Conservation (phyloP, 805 yeast genomes). For the Saccharomycopsis selenospora region DNA sequence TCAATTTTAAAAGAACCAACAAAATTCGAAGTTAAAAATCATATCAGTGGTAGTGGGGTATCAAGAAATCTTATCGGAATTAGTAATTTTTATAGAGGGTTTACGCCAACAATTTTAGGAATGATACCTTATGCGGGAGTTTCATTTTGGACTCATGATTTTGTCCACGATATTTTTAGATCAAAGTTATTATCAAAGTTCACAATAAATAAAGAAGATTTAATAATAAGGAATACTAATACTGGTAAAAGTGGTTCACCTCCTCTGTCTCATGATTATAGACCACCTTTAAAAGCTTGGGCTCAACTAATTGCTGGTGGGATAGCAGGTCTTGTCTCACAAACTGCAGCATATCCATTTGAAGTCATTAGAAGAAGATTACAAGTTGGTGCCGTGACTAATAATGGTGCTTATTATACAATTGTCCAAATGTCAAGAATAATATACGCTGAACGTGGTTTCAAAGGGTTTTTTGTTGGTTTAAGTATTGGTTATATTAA, state of each 20-base stretch:
- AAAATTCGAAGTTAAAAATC: constrained; percentile 20
- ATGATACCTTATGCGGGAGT: constrained; percentile 99
- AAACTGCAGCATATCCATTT: constrained; percentile 94
- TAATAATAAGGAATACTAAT: no score
- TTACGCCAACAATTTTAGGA: constrained; percentile 87
- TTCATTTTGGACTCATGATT: constrained; percentile 89
- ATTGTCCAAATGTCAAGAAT: constrained; percentile 47
- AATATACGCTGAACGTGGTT: constrained; percentile 68
- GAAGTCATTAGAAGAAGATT: constrained; percentile 91
- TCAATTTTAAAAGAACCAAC: constrained; percentile 25
- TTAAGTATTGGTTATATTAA: constrained; percentile 91
- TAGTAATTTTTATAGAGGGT: constrained; percentile 86
- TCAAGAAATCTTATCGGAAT: constrained; percentile 28
- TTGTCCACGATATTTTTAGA: constrained; percentile 79
- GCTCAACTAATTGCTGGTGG: constrained; percentile 96
- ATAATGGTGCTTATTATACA: constrained; percentile 48
- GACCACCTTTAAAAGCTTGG: constrained; percentile 75
- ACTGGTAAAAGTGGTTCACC: constrained; percentile 13
- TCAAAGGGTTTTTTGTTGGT: constrained; percentile 89
- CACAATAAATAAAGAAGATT: constrained; percentile 34
- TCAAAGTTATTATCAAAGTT: constrained; percentile 46
- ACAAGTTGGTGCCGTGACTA: constrained; percentile 85
- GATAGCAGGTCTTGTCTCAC: constrained; percentile 89
- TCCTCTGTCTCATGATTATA: constrained; percentile 25
- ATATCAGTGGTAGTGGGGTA: constrained; percentile 24